Evolutionary conservation across 2,329 filamentous ascomycete genomes (phyloP), one percentile per base, ranked within the genome.

Genomic region (Karstenula rhodostoma): DNA sequence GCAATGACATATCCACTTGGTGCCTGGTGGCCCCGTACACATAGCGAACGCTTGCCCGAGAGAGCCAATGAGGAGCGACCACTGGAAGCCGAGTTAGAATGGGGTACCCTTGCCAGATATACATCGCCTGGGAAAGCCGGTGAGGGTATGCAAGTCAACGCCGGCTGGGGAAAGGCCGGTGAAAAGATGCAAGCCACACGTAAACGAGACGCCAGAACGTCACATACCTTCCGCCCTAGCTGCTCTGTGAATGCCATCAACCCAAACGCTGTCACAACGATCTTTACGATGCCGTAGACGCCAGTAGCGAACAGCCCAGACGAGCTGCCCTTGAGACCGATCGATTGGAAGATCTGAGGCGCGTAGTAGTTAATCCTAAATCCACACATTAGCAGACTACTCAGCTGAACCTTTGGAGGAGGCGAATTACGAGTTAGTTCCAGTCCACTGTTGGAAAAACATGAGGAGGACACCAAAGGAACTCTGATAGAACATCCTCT

Each of bases 281-380:
- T 80, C 66, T 82, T 82, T 19, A 82, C 80, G 15, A 81, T 78
- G 8, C 80, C 80, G 60, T 82, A 82, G n/a, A 82, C 76, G 1
- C 79, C 78, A 0, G 80, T 81, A 1, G 80, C 80, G 63, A 82
- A 82, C n/a, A 82, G 71, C 0, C 77, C 75, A 2, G 80, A 72
- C 13, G 75, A 77, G 1, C 61, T 69, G 1, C 78, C 78, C 32
- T 69, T 69, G 0, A 82, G 68, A 0, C 80, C 80, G 46, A 82
- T 77, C 27, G 74, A 72, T 62, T 75, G 63, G 72, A 82, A 82
- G 54, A 82, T 81, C 59, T 81, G 79, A 0, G 79, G 79, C 1
- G 74, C 73, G 54, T 81, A 81, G 67, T 81, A 81, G 54, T 80
- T 80, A 56, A 81, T 78, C 37, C 53, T 47, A 37, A 3, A 51